Evolutionary conservation across 495 filamentous ascomycete genomes (phyloP).

Genomic region (Thermothielavioides terrestris): DNA sequence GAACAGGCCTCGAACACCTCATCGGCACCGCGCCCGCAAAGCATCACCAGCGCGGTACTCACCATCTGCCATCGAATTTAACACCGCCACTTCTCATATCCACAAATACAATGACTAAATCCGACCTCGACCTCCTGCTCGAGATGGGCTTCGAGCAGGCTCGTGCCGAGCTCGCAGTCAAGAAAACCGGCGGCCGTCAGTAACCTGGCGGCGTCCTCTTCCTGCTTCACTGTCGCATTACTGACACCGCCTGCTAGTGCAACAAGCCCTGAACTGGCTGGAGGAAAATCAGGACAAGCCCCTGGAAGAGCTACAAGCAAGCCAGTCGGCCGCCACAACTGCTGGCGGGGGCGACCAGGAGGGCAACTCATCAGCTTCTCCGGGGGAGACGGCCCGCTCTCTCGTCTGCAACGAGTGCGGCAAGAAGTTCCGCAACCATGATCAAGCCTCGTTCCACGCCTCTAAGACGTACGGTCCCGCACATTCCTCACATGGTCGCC

Average conservation of each 20-base stretch:
- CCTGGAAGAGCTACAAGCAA: constrained; percentile 61
- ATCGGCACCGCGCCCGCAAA: too few species aligned
- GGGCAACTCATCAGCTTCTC: constrained; percentile 39
- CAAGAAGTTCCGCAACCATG: constrained; percentile 75
- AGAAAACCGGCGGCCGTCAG: constrained; percentile 67
- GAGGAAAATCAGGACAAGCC: constrained; percentile 79
- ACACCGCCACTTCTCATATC: too few species aligned
- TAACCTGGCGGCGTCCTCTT: constrained; percentile 5
- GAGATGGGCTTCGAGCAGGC: constrained; percentile 93
- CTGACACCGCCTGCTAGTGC: constrained; percentile 47
- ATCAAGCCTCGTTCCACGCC: constrained; percentile 83
- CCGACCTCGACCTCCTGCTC: constrained; percentile 71
- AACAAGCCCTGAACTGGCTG: constrained; percentile 88
- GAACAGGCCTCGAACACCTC: neutral
- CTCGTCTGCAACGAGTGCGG: constrained; percentile 81
- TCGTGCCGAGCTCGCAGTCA: constrained; percentile 69
- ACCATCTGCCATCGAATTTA: neutral
- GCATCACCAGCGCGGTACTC: too few species aligned
- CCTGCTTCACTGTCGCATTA: neutral
- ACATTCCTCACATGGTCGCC: neutral
- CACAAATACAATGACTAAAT: constrained; percentile 57
- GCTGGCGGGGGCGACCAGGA: constrained; percentile 43
- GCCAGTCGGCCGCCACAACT: constrained; percentile 13
- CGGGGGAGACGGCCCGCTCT: constrained; percentile 47
- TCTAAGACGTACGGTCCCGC: constrained; percentile 56